Evolutionary conservation across 2,329 filamentous ascomycete species (phyloP), one percentile per base, ranked within the genome.

Genomic region (Penicillium glabrum): DNA sequence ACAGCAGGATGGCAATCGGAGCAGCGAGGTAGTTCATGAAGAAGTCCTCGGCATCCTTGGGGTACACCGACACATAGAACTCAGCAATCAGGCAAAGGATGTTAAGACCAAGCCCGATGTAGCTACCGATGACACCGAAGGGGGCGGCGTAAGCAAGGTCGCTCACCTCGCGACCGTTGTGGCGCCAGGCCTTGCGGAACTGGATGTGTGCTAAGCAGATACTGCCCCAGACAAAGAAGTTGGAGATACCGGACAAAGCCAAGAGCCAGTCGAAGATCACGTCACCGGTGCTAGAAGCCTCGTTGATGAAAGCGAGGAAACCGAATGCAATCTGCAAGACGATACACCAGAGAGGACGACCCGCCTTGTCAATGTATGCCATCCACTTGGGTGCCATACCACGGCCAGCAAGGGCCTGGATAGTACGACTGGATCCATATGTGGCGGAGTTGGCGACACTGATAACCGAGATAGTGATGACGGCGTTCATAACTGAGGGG

Each of bases 131-230:
- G 8, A 88, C 77, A 54, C 88, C 88, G 46, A 83, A 80, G 48
- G 80, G 74, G 19, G 86, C 84, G 39, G 74, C 73, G 77, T 87
- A 90, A 1, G 87, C 84, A 4, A 90, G 81, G 67, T 87, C 85
- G n/a, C 88, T 84, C 4, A 87, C 69, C 2, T 77, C 80, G 64
- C 83, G 84, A 24, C 85, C 85, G 54, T 87, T 80, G 16, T 63
- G 46, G n/a, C 51, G 71, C 86, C 86, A 89, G 0, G 85, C 86
- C 5, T 67, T 61, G 37, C 86, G 85, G 81, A 88, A 89, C 21
- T 87, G 85, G 67, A 90, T 88, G 65, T 90, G 88, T 2, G 85
- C 80, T 19, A 86, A 69, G 69, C 85, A 87, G 64, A 89, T 87
- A 46, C 82, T 85, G 23, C 80, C 84, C 86, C 86, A 89, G 16